These are phyloP conservation scores for Emericellopsis atlantica DNA, from an alignment of 2,329 filamentous ascomycete species.

Conservation along the genomic window DNA sequence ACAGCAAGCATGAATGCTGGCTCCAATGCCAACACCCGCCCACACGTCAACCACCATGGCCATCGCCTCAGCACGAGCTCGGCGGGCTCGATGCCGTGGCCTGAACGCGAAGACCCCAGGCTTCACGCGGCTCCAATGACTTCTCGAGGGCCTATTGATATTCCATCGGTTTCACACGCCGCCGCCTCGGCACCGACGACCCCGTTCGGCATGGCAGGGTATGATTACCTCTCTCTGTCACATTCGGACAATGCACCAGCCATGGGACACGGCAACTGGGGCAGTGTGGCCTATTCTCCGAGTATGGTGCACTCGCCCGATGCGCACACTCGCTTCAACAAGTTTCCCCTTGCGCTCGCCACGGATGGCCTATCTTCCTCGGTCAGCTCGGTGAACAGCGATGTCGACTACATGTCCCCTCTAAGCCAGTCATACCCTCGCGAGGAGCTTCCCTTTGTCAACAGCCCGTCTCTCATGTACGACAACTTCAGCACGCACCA, in stretches of 20 bases:
- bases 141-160: slow-evolving; percentile 20
- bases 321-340: slow-evolving; percentile 25
- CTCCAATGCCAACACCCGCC: background rate
- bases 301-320: slow-evolving; percentile 17
- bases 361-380: slow-evolving; percentile 34
- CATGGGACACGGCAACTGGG: slow-evolving; percentile 29
- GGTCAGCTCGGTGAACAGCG: slow-evolving; percentile 44
- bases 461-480: slow-evolving; percentile 44
- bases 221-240: slow-evolving; percentile 39
- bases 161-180: slow-evolving; percentile 14
- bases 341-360: slow-evolving; percentile 31
- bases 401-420: slow-evolving; percentile 50
- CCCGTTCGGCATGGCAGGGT: slow-evolving; percentile 20
- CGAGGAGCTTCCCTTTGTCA: slow-evolving; percentile 43
- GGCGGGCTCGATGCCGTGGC: slow-evolving; percentile 8
- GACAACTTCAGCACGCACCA: slow-evolving; percentile 38
- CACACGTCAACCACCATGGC: background rate
- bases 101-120: slow-evolving; percentile 19
- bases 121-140: slow-evolving; percentile 3
- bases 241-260: slow-evolving; percentile 29
- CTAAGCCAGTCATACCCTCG: slow-evolving; percentile 43
- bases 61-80: background rate
- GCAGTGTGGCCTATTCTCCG: slow-evolving; percentile 31
- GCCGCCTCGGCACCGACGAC: slow-evolving; percentile 29
- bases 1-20: background rate